Evolutionary conservation across 116 monocot genomes (phyloP).

Genomic region (Dioscorea cayenensis): DNA sequence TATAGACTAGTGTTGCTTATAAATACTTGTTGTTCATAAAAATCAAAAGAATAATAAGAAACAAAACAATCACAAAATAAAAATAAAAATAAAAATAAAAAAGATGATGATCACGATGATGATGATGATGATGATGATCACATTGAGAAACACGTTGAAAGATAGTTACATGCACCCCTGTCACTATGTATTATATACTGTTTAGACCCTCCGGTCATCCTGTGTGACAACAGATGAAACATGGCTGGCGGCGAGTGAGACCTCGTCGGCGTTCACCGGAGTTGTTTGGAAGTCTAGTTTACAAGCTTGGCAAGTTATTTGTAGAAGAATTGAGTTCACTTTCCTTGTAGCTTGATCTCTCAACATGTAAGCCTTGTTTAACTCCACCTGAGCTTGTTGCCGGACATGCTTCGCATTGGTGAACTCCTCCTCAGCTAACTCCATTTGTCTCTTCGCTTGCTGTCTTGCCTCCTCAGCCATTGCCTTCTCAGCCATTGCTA

Average conservation of each 20-base stretch:
- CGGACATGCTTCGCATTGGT: constrained; percentile 53
- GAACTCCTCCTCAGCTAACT: constrained; percentile 70
- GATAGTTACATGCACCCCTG: background rate
- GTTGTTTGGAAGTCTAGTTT: constrained; percentile 27
- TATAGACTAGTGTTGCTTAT: background rate
- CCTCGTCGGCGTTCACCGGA: constrained; percentile 13
- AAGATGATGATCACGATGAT: too few species aligned
- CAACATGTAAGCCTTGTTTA: constrained; percentile 47
- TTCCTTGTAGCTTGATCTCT: constrained; percentile 57
- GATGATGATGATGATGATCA: background rate
- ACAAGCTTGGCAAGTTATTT: constrained; percentile 75
- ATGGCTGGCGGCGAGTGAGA: constrained; percentile 30
- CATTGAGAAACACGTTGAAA: background rate
- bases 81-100: background rate
- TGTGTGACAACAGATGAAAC: constrained; percentile 48
- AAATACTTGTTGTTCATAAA: background rate
- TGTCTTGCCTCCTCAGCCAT: constrained; percentile 34
- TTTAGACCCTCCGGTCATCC: background rate
- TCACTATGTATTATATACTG: background rate
- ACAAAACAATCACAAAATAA: background rate
- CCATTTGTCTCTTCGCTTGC: constrained; percentile 43
- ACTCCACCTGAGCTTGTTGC: constrained; percentile 70
- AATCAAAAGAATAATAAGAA: background rate
- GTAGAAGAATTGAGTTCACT: constrained; percentile 42
- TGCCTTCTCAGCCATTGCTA: constrained; percentile 29